phyloP scores from a whole-genome alignment of 1,139 yeast species.

The Wickerhamomyces sp. region DNA sequence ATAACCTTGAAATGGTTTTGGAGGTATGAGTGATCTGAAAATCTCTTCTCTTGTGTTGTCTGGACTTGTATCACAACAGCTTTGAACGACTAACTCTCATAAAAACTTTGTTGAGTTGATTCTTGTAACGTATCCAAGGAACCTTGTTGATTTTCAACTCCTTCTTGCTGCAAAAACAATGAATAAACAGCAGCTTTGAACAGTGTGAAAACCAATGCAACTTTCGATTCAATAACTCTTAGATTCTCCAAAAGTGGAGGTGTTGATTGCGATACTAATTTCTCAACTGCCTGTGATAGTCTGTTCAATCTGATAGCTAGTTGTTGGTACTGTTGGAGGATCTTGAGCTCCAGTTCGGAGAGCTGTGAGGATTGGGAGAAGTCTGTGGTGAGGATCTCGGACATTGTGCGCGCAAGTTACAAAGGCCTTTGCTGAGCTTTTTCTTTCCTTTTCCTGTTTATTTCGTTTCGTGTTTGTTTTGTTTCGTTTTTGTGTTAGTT shows the following conservation, averaged over 20 bases:
- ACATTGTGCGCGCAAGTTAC: too few relatives aligned
- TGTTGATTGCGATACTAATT: constrained; percentile 17
- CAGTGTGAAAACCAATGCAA: constrained; percentile 60
- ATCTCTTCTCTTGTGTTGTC: too few relatives aligned
- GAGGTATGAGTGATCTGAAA: too few relatives aligned
- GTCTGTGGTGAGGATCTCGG: constrained; percentile 23
- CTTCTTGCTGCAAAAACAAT: constrained; percentile 39
- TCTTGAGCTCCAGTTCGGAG: constrained; percentile 35
- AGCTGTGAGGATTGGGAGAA: constrained; percentile 30
- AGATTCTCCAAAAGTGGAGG: constrained; percentile 40
- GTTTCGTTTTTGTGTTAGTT: too few relatives aligned
- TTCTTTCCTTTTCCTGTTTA: too few relatives aligned
- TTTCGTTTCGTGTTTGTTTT: too few relatives aligned
- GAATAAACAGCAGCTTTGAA: constrained; percentile 69
- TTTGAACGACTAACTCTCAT: constrained; percentile 1
- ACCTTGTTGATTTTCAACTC: constrained; percentile 15
- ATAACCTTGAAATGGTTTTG: too few relatives aligned
- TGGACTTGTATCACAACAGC: too few relatives aligned
- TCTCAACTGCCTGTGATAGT: constrained; percentile 15
- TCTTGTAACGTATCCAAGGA: constrained; percentile 15
- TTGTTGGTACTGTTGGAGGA: constrained; percentile 42
- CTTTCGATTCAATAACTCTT: constrained; percentile 54
- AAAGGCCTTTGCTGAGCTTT: too few relatives aligned
- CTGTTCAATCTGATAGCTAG: constrained; percentile 37
- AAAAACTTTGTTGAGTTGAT: constrained; percentile 16